phyloP scores from a whole-genome alignment of 2,329 filamentous ascomycete genomes.

The Sphaerulina vaccinii region DNA sequence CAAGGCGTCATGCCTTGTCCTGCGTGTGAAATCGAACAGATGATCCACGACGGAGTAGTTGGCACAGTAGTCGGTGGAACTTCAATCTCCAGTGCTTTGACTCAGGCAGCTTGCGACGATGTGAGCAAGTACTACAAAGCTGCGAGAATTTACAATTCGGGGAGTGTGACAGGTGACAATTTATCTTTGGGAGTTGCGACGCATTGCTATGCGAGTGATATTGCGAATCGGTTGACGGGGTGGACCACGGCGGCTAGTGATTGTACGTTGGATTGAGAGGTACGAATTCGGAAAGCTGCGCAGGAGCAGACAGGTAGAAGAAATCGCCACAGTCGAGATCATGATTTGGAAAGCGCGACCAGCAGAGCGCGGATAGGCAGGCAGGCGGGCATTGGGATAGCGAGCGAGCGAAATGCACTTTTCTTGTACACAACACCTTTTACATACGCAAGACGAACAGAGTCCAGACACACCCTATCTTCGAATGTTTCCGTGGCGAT shows the following conservation, averaged over 20 bases:
- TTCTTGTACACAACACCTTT: too few relatives aligned
- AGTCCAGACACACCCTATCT: too few relatives aligned
- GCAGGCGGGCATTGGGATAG: too few relatives aligned
- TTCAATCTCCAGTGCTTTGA: constrained; percentile 44
- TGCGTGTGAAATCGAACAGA: constrained; percentile 38
- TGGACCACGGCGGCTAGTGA: constrained; percentile 32
- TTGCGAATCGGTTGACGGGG: constrained; percentile 51
- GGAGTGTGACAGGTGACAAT: constrained; percentile 37
- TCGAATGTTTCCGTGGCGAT: too few relatives aligned
- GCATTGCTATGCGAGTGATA: constrained; percentile 55
- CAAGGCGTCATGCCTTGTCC: constrained; percentile 42
- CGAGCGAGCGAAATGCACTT: too few relatives aligned
- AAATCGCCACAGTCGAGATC: too few relatives aligned
- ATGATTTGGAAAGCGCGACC: too few relatives aligned
- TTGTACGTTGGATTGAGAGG: constrained; percentile 11
- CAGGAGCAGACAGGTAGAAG: too few relatives aligned
- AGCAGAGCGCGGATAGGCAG: too few relatives aligned
- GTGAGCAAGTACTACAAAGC: constrained; percentile 49
- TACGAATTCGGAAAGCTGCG: too few relatives aligned
- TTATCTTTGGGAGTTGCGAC: constrained; percentile 50
- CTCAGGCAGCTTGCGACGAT: constrained; percentile 34
- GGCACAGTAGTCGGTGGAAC: constrained; percentile 46
- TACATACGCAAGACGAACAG: too few relatives aligned
- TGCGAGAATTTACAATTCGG: constrained; percentile 54
- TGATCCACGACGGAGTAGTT: constrained; percentile 46